phyloP scores from a whole-genome alignment of 148 eudicot genomes.

The Cornus kousa region DNA sequence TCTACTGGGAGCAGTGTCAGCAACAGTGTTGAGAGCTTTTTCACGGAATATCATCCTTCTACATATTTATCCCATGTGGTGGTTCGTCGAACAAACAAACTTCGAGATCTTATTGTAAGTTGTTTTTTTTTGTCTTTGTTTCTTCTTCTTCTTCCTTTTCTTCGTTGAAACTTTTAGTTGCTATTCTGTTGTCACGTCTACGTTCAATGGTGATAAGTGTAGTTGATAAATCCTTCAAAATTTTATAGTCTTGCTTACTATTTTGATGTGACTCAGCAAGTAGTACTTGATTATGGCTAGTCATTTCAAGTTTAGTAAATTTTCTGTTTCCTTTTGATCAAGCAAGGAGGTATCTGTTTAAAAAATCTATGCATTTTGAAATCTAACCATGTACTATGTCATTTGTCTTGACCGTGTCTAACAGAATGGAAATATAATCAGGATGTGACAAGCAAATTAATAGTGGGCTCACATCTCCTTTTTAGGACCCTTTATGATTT shows the following conservation, averaged over 20 bases:
- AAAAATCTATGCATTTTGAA: background rate
- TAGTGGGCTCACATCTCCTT: background rate
- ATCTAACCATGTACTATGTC: background rate
- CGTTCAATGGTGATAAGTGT: too few species aligned
- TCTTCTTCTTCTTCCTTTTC: background rate
- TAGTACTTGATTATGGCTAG: background rate
- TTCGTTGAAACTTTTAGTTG: background rate
- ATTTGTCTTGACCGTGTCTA: background rate
- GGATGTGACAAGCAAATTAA: background rate
- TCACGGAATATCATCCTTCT: slow-evolving; percentile 67
- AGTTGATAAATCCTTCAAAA: too few species aligned
- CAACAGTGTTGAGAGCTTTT: slow-evolving; percentile 68
- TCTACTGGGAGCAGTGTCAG: slow-evolving; percentile 53
- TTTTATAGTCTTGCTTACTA: too few species aligned
- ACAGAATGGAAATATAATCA: background rate
- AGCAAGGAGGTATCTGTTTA: background rate
- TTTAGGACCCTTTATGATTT: background rate
- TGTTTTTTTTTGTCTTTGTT: background rate
- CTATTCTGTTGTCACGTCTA: background rate
- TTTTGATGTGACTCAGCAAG: background rate
- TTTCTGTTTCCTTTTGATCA: background rate
- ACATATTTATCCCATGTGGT: slow-evolving; percentile 76
- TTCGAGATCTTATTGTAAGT: slow-evolving; percentile 69
- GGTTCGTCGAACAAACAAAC: slow-evolving; percentile 68
- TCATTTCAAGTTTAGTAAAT: background rate